Base-by-base conservation (phyloP, 345 rosid genomes). In the Stellera chamaejasme region DNA sequence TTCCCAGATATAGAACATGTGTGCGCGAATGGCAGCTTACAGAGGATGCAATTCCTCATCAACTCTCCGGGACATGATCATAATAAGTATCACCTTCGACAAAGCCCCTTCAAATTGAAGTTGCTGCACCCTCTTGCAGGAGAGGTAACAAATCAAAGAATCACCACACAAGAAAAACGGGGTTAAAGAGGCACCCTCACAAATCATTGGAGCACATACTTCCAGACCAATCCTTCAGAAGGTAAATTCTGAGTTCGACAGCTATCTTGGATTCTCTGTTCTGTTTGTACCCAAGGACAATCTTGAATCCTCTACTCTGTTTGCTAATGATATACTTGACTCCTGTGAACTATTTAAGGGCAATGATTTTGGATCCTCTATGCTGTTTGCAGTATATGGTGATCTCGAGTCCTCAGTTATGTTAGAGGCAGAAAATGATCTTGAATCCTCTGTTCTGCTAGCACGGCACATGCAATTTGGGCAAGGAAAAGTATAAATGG, bases 391-490 rank as follows among this genome's bases (percentile, higher is more conserved):
- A 23, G 71, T 70, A 36, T 76, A 66, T 28, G 68, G 62, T 54
- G 66, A 71, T 73, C 64, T 85, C 6, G 82, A 68, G 50, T 68
- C 75, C 55, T 68, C 69, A 12, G 93, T 72, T 68, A 71, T 83
- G 87, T 83, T 94, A 52, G 58, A 8, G 3, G 39, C 39, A 32
- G 39, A 32, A 32, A 32, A 32, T 44, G 82, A 72, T 75, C 64
- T 85, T 8, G 82, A 68, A 52, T 68, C 75, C 55, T 68, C 69
- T 13, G 93, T 72, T 68, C 72, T 83, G 87, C 82, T 94, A 52
- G 58, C 50, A 36, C 71, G 96, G 66, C 93, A 83, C 97, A 94
- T 87, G 72, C 99, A 94, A 66, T 94, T 93, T 10, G 99, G 99
- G 74, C 99, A 94, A 13, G 99, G 97, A 64, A 79, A 90, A 45